phyloP scores from a whole-genome alignment of 352 stramenopile species.

The Globisporangium barbulae region DNA sequence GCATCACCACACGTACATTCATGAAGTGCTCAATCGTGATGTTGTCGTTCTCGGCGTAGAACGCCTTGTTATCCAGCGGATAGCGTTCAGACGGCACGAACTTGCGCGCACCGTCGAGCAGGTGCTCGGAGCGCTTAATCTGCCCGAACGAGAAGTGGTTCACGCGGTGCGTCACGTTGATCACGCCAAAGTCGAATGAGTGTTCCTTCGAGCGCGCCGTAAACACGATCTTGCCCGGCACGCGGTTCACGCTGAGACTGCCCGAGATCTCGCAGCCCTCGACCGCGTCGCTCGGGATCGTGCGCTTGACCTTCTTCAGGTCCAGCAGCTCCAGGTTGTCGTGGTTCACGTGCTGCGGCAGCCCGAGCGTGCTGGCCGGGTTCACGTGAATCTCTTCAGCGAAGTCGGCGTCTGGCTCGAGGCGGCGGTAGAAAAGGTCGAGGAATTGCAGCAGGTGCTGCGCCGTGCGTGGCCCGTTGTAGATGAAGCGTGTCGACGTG shows the following conservation, averaged over 20 bases:
- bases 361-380: slow-evolving; percentile 30
- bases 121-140: slow-evolving; percentile 55
- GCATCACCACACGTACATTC: slow-evolving; percentile 73
- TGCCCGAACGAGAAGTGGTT: slow-evolving; percentile 89
- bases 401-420: slow-evolving; percentile 78
- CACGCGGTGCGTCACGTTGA: slow-evolving; percentile 69
- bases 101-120: slow-evolving; percentile 39
- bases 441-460: slow-evolving; percentile 78
- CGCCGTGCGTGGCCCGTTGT: slow-evolving; percentile 72
- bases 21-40: slow-evolving; percentile 81
- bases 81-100: slow-evolving; percentile 60
- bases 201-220: slow-evolving; percentile 64
- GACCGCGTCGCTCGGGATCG: slow-evolving; percentile 27
- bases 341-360: slow-evolving; percentile 56
- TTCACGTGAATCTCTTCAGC: slow-evolving; percentile 73
- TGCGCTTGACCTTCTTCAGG: slow-evolving; percentile 45
- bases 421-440: slow-evolving; percentile 78
- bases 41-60: slow-evolving; percentile 55
- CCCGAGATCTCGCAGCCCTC: slow-evolving; percentile 81
- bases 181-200: slow-evolving; percentile 53
- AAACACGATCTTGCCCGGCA: slow-evolving; percentile 68
- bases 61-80: slow-evolving; percentile 56
- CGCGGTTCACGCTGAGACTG: slow-evolving; percentile 74
- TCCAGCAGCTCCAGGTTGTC: slow-evolving; percentile 48
- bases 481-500: slow-evolving; percentile 76